phyloP scores from a whole-genome alignment of 2,329 filamentous ascomycete species.

The Mariannaea sp. region DNA sequence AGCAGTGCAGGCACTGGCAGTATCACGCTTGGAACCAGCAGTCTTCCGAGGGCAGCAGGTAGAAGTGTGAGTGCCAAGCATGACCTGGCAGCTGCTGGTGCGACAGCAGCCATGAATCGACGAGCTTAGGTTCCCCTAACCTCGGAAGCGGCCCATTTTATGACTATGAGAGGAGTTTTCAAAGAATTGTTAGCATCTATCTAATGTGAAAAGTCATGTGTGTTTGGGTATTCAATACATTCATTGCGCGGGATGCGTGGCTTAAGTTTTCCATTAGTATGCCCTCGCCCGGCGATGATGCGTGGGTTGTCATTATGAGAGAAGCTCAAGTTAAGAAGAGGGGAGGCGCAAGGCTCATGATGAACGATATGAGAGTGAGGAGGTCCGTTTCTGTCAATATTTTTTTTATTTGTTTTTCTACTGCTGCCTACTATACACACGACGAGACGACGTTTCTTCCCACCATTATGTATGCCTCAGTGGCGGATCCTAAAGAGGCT shows the following conservation, averaged over 20 bases:
- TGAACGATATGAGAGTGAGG: constrained; percentile 17
- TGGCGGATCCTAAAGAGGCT: constrained; percentile 22
- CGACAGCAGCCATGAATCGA: constrained; percentile 63
- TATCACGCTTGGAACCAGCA: constrained; percentile 49
- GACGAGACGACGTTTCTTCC: constrained; percentile 25
- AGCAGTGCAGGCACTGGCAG: constrained; percentile 56
- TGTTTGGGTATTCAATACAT: constrained; percentile 35
- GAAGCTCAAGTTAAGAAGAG: constrained; percentile 5
- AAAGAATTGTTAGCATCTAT: constrained; percentile 32
- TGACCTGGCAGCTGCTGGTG: constrained; percentile 63
- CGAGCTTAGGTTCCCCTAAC: constrained; percentile 43
- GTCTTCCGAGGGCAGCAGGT: constrained; percentile 60
- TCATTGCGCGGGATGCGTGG: constrained; percentile 27
- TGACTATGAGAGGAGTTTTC: constrained; percentile 35
- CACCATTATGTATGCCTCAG: constrained; percentile 20
- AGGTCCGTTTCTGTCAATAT: constrained; percentile 9
- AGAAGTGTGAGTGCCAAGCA: constrained; percentile 62
- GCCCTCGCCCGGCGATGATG: constrained; percentile 23
- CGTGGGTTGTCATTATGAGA: constrained; percentile 25
- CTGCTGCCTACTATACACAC: constrained; percentile 25
- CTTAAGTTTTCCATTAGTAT: constrained; percentile 18
- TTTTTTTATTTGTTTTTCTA: constrained; percentile 25
- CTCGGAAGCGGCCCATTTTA: constrained; percentile 21
- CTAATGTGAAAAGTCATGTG: constrained; percentile 29
- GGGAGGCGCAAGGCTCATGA: constrained; percentile 17